Evolutionary conservation across 306 rosid genomes (phyloP).

Genomic region (Ammopiptanthus mongolicus): DNA sequence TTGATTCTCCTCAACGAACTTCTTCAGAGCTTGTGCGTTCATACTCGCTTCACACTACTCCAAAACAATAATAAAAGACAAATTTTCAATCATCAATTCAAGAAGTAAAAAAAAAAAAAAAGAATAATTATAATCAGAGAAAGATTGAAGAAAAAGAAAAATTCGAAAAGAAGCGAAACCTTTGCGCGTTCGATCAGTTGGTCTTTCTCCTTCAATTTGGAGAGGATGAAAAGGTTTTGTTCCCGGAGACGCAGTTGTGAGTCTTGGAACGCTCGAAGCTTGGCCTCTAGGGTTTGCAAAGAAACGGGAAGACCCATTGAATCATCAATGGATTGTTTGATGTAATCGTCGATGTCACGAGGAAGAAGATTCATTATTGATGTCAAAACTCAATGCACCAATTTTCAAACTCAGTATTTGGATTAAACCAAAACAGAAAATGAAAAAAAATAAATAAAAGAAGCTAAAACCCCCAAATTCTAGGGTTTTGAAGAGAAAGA

Average conservation of each 20-base stretch:
- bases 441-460: no score
- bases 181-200: slow-evolving; percentile 45
- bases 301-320: slow-evolving; percentile 56
- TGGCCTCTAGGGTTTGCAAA: slow-evolving; percentile 38
- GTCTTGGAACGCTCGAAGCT: slow-evolving; percentile 66
- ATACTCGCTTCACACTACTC: slow-evolving; percentile 61
- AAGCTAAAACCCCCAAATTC: neutral
- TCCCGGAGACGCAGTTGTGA: slow-evolving; percentile 49
- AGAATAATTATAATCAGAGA: neutral
- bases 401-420: neutral
- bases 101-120: neutral
- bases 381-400: neutral
- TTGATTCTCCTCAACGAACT: slow-evolving; percentile 82
- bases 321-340: slow-evolving; percentile 60
- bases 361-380: slow-evolving; percentile 65
- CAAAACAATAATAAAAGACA: neutral
- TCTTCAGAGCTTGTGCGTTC: slow-evolving; percentile 82
- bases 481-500: slow-evolving; percentile 3
- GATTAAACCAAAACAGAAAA: neutral
- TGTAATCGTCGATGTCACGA: slow-evolving; percentile 40
- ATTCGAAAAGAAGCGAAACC: slow-evolving; percentile 31
- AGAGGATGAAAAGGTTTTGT: slow-evolving; percentile 33
- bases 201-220: slow-evolving; percentile 63
- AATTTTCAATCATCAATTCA: neutral
- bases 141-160: neutral